Evolutionary conservation across 805 yeast genomes (phyloP).

Genomic region (Spathaspora arborariae): DNA sequence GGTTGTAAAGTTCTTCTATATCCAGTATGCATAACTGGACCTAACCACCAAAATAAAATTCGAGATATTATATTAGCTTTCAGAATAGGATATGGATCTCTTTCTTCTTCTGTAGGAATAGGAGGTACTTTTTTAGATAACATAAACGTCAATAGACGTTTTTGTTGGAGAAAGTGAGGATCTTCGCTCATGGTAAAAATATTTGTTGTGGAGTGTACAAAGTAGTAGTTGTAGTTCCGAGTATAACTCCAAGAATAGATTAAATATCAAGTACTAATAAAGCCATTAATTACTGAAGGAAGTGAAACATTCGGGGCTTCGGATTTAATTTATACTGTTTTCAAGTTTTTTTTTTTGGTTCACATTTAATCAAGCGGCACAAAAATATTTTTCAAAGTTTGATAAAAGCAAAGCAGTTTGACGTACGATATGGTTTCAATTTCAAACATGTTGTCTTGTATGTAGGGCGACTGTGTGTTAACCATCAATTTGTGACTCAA

Average conservation of each 20-base stretch:
- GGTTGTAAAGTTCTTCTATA: constrained; percentile 69
- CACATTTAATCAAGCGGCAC: neutral
- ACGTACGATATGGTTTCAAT: neutral
- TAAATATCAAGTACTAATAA: too few species aligned
- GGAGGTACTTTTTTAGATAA: constrained; percentile 45
- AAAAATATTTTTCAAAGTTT: neutral
- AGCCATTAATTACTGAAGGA: neutral
- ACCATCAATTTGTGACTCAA: too few species aligned
- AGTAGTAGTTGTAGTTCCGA: neutral
- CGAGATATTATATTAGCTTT: constrained; percentile 37
- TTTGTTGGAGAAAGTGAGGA: constrained; percentile 20
- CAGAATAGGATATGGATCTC: constrained; percentile 42
- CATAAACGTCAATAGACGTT: constrained; percentile 30
- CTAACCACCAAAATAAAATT: constrained; percentile 63
- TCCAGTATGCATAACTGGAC: constrained; percentile 60
- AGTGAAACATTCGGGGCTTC: neutral
- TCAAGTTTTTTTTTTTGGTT: neutral
- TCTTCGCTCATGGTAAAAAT: neutral
- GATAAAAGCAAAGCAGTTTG: neutral
- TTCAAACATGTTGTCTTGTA: neutral
- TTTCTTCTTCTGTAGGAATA: constrained; percentile 48
- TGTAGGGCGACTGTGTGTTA: neutral
- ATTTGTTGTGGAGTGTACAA: neutral
- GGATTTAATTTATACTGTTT: neutral
- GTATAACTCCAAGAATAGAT: neutral